Conservation (phyloP, 257 asterid species). For the Solanum chiquidenum region DNA sequence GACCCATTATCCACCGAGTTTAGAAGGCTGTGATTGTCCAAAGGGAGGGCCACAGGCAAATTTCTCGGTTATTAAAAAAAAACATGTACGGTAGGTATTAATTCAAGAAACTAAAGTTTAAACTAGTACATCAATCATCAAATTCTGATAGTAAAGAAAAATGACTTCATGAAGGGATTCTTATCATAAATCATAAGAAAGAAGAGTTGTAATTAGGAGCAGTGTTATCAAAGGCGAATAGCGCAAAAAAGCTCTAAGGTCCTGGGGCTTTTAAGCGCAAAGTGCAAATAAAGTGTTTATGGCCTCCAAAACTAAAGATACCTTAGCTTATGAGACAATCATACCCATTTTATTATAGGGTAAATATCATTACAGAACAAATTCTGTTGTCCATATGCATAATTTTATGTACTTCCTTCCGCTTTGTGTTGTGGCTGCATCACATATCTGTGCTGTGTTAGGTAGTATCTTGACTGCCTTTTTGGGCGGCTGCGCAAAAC, state of each 20-base stretch:
- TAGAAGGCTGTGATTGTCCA: no score
- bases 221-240: neutral
- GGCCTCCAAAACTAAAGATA: neutral
- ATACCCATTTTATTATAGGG: neutral
- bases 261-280: neutral
- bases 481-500: neutral
- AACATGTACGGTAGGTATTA: neutral
- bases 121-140: neutral
- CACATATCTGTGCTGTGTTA: neutral
- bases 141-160: neutral
- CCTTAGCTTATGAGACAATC: neutral
- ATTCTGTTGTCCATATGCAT: neutral
- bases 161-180: neutral
- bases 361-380: neutral
- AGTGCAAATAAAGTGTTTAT: neutral
- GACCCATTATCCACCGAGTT: no score
- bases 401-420: neutral
- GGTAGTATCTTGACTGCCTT: neutral
- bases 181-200: neutral
- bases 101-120: neutral
- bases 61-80: no score
- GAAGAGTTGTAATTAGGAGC: neutral
- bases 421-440: neutral
- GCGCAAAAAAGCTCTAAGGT: no score
- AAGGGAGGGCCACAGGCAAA: no score